These are phyloP conservation scores for Nyctanthes arbortristis DNA, from an alignment of 257 asterid genomes.

Conservation along the genomic window DNA sequence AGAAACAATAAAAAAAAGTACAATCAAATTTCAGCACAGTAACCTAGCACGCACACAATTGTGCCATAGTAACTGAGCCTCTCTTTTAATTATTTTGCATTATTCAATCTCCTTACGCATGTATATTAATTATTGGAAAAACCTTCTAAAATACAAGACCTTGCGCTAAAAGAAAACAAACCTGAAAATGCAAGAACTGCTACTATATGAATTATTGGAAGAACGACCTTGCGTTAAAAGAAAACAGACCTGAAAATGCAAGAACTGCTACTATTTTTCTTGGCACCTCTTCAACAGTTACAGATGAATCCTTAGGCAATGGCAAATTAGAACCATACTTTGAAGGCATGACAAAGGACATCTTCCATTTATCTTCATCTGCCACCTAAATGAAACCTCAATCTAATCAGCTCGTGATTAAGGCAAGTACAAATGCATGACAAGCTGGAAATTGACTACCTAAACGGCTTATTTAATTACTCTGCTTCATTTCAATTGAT, in stretches of 20 bases:
- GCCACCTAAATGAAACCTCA: constrained; percentile 40
- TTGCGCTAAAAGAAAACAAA: no score
- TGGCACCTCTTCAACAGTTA: constrained; percentile 69
- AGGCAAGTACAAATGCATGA: constrained; percentile 9
- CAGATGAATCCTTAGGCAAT: constrained; percentile 68
- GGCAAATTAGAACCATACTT: constrained; percentile 81
- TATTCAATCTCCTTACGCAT: not conserved
- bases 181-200: no score
- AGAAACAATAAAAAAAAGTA: not conserved
- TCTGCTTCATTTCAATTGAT: not conserved
- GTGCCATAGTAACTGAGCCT: not conserved
- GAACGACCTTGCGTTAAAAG: no score
- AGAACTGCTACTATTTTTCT: constrained; percentile 60
- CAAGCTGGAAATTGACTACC: not conserved
- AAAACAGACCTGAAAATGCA: constrained; percentile 76
- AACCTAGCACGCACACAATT: not conserved
- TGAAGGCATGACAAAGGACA: constrained; percentile 90
- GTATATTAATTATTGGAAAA: no score
- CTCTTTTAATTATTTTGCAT: no score
- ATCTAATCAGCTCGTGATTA: constrained; percentile 15
- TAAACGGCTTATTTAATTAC: not conserved
- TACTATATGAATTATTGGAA: no score
- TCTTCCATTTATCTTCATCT: constrained; percentile 62
- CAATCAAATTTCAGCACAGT: not conserved
- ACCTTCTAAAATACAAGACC: no score